Base-by-base conservation (phyloP, 2,329 filamentous ascomycete species). In the Colletotrichum kahawae region DNA sequence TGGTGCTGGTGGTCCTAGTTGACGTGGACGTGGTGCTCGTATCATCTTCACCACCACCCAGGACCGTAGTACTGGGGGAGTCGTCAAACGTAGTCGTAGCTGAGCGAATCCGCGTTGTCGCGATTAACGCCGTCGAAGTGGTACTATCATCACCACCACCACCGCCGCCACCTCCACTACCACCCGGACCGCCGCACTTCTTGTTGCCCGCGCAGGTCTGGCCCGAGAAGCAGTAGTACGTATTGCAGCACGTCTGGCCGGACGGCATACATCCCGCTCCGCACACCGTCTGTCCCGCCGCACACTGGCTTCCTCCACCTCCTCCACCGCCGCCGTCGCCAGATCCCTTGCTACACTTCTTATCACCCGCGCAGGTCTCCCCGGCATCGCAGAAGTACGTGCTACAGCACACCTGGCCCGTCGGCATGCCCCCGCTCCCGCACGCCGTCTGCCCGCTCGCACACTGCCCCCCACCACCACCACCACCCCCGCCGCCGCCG, bases 221-320 rank as follows among this genome's bases (percentile, higher is more conserved):
- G 9, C 77, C 78, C 24, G 65, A 24, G 43, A 67, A 65, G 71
- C 79, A 80, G 75, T 77, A 79, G 2, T 68, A 75, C 1, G 76
- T 75, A 5, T 73, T 59, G 33, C 81, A 82, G 74, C 81, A 82
- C 48, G 81, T 79, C 38, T 76, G 74, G 8, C 80, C 81, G 9
- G 60, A 27, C 10, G 81, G 81, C 80, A 82, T 82, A 48, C 81
- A 82, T 7, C 79, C 79, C 8, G 64, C 62, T 7, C 76, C 79
- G 7, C 81, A 82, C 2, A n/a, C 56, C 54, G 79, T 77, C 54
- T 81, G 24, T 3, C 56, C 64, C 4, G 63, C 13, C 4, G 14
- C 27, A 33, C 73, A 75, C 12, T 64, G 59, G 7, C 21, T 43
- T 4, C 56, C 29, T 1, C 63, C 57, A 10, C 66, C 65, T 13